Base-by-base conservation (phyloP, 2,329 filamentous ascomycete species). In the Harringtonia lauricola region DNA sequence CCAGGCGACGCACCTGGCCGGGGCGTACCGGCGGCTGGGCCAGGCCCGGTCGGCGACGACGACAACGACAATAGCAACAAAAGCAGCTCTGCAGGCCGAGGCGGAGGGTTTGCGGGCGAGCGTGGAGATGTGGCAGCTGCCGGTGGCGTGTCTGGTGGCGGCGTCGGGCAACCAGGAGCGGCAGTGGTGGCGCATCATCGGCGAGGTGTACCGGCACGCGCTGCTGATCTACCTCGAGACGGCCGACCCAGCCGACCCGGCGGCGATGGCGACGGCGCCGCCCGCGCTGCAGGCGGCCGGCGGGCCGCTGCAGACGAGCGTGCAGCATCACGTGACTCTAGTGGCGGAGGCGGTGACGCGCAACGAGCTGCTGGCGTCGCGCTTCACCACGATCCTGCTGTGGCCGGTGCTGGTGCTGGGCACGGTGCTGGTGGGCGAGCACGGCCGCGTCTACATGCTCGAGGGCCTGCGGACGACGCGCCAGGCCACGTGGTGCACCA, bases 331-430 rank as follows among this genome's bases (percentile, higher is more conserved):
- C 44, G 38, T 49, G 18, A 43, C 13, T 42, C 47, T 22, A 37
- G 50, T 30, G 49, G 43, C 45, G 36, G 44, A n/a, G 28, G 46
- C 47, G n/a, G 41, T 50, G 6, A 34, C 51, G 15, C 42, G 36
- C 36, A 36, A 40, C 15, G 38, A 47, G 34, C 41, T 52, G 0
- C 46, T 45, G 7, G 40, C 39, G 4, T 52, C 51, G 24, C 47
- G 45, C 24, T 52, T 52, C 41, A 37, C 42, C 28, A 37, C 43
- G 18, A 38, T 52, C 26, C 33, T 51, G 40, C 43, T 51, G 17
- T 52, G 50, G 51, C 50, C 51, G 31, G 33, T 52, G 35, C 19
- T 49, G 7, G 41, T 52, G n/a, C 36, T 45, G 18, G 50, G 51
- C n/a, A 47, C 49, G 2, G 41, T 48, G 10, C 18, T 53, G 12